Base-by-base conservation (phyloP, 345 rosid species). In the Gossypium rotundifolium region DNA sequence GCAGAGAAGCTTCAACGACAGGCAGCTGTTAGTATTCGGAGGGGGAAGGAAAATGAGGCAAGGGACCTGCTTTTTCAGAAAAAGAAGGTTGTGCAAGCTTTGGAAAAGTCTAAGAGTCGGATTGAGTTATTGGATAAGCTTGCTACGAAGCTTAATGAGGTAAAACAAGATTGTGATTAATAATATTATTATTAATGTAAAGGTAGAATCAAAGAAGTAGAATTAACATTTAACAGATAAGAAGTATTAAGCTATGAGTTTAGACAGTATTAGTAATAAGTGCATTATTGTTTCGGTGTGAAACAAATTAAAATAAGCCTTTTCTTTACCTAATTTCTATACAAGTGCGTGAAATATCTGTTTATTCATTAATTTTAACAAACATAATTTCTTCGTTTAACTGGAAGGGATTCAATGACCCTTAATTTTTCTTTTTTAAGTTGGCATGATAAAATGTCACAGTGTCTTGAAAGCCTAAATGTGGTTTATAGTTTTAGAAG, bases 1-100 rank as follows among this genome's bases (percentile, higher is more conserved):
- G 98, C 92, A 16, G 94, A 94, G 87, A 94, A 90, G 81, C 90
- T 92, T 66, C 86, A 82, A 62, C 84, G 82, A 14, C 92, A 88
- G 86, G 98, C 98, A 40, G 83, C 92, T 77, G 65, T 88, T 10
- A 83, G 79, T 78, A 79, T 94, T 76, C 83, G 80, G 65, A 86
- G 79, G 6, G 96, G 97, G 46, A 87, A 85, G 74, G 97, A 88
- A 69, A 81, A 86, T 79, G 96, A 92, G 58, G 97, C 98, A 5
- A 87, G 92, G 79, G 91, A 90, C 18, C 68, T 90, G 25, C 94
- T 92, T 72, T 76, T 83, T 75, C 97, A 94, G 86, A 94, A 92
- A 90, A 89, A 90, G 84, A 94, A 84, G 81, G 91, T 94, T 67
- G 77, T 89, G 89, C 83, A 86, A 46, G 98, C 96, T 45, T 79